Conservation (phyloP, 306 rosid genomes). For the Abrus pulchellus region DNA sequence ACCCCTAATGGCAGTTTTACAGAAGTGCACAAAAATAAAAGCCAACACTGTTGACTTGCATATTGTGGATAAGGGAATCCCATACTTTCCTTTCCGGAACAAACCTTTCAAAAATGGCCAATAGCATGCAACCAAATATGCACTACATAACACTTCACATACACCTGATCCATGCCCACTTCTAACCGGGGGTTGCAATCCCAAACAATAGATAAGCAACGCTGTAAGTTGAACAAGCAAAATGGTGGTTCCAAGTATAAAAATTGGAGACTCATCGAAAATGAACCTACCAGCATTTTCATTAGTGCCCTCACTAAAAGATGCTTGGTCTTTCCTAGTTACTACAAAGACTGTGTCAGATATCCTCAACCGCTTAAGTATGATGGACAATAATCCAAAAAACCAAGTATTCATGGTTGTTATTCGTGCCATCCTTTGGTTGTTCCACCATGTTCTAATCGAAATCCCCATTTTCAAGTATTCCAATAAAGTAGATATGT, state of each 20-base stretch:
- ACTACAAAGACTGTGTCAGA: conserved; percentile 64
- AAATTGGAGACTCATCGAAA: conserved; percentile 62
- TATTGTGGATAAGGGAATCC: conserved; percentile 65
- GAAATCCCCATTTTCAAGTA: conserved; percentile 53
- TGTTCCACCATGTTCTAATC: conserved; percentile 79
- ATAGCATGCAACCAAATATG: conserved; percentile 56
- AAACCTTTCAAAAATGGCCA: conserved; percentile 74
- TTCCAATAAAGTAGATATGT: conserved; percentile 45
- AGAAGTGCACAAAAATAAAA: conserved; percentile 53
- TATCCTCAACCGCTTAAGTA: conserved; percentile 51
- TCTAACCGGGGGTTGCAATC: conserved; percentile 26
- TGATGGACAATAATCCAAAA: conserved; percentile 50
- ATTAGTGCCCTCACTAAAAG: background rate
- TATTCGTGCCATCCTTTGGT: conserved; percentile 62
- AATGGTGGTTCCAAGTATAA: conserved; percentile 67
- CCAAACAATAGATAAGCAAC: conserved; percentile 37
- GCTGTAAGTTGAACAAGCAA: conserved; percentile 62
- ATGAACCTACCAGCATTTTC: conserved; percentile 53
- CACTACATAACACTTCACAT: conserved; percentile 57
- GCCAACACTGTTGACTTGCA: conserved; percentile 57
- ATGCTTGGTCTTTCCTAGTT: conserved; percentile 56
- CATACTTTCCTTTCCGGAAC: conserved; percentile 63
- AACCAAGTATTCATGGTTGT: conserved; percentile 56
- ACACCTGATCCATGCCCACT: conserved; percentile 55
- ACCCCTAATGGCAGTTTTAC: background rate